These are phyloP conservation scores for Thecaphora thlaspeos DNA, from an alignment of 1,284 basidiomycete species.

Conservation along the genomic window DNA sequence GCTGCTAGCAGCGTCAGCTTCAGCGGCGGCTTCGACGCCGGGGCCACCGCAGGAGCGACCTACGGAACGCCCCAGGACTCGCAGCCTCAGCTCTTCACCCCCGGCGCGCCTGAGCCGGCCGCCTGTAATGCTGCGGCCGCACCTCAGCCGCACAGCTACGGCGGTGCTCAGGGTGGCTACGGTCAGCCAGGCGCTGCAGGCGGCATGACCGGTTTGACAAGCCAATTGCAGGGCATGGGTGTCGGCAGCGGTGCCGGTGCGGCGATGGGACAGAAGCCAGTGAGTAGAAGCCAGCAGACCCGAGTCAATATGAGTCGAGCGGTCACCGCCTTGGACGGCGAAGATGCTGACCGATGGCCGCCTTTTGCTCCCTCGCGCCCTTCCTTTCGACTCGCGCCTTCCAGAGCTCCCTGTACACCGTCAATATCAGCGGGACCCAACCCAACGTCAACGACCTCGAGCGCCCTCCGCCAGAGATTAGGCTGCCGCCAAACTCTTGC, in stretches of 20 bases:
- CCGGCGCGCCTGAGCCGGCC: conserved; percentile 32
- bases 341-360: not conserved
- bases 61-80: conserved; percentile 23
- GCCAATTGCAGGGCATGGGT: conserved; percentile 85
- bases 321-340: no score
- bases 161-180: conserved; percentile 10
- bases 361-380: conserved; percentile 2
- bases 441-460: conserved; percentile 80
- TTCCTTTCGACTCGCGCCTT: not conserved
- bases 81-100: conserved; percentile 38
- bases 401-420: conserved; percentile 39
- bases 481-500: conserved; percentile 77
- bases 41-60: conserved; percentile 57
- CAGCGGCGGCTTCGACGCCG: conserved; percentile 59
- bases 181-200: conserved; percentile 17
- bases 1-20: conserved; percentile 57
- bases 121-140: conserved; percentile 10
- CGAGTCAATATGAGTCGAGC: no score
- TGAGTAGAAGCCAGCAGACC: no score
- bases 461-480: conserved; percentile 80
- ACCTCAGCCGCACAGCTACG: conserved; percentile 11
- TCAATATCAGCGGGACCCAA: conserved; percentile 48
- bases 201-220: conserved; percentile 69
- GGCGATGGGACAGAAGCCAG: conserved; percentile 23
- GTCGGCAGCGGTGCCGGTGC: conserved; percentile 62